Conservation (phyloP, 257 asterid species). For the Solanum sparsipilum region DNA sequence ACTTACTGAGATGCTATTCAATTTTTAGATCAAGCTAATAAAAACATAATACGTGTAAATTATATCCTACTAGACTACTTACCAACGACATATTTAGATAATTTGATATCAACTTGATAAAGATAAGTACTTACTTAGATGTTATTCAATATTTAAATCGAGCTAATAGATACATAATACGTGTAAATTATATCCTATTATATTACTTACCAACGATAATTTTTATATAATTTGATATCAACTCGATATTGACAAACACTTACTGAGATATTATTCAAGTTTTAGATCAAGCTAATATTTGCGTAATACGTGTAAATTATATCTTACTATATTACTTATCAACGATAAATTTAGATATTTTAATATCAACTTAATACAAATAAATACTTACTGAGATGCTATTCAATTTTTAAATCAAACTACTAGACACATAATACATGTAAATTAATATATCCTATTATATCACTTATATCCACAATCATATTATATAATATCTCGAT, state of each 20-base stretch:
- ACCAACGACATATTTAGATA: neutral
- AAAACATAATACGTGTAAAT: neutral
- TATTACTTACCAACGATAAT: neutral
- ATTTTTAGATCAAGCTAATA: neutral
- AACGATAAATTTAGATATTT: neutral
- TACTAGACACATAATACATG: neutral
- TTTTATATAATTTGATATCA: neutral
- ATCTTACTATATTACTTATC: neutral
- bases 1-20: too few relatives aligned
- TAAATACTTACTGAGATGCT: fast-evolving
- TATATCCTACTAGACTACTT: neutral
- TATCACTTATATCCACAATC: neutral
- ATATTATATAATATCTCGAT: neutral
- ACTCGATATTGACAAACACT: fast-evolving
- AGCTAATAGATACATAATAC: neutral
- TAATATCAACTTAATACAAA: neutral
- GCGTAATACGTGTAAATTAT: neutral
- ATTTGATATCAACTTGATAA: neutral
- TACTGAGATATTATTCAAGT: neutral
- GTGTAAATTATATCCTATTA: neutral
- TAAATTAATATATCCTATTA: neutral
- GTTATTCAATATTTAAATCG: neutral
- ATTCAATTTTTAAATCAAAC: neutral
- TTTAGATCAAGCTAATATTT: neutral
- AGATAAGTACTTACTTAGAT: neutral